Evolutionary conservation across 345 rosid species (phyloP), one percentile per base, ranked within the genome.

Genomic region (Balakata baccata): DNA sequence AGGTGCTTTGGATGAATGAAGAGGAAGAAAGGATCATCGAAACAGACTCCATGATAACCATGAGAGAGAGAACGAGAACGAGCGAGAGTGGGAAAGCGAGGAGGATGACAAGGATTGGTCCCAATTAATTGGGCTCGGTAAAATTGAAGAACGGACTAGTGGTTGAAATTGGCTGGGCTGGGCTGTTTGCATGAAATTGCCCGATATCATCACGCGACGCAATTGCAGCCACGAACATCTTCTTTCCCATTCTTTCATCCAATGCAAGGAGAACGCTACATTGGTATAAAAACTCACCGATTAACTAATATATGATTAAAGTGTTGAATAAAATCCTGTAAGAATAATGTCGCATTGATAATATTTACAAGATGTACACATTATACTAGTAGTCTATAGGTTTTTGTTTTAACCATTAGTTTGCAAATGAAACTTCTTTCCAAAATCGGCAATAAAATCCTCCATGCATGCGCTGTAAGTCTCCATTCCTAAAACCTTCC

Each of bases 401-500:
- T 49, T 67, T 67, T 47, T 57, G 25, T 23, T 74, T 80, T 72
- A 77, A 22, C 71, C 53, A 17, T 46, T 45, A 74, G 50, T 77
- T 43, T 67, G 80, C 67, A 56, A 54, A 38, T 37, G 74, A 29
- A 80, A 82, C 74, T 85, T 87, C 83, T 82, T 84, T 29, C 74
- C 85, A 41, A 88, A 87, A 58, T 72, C 79, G 70, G 87, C 75
- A 74, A 85, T 62, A 75, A 82, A 89, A 77, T 95, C 98, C 76
- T 89, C 93, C 98, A 91, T 92, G 80, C 88, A 95, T 43, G 93
- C 87, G 75, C 78, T 77, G 70, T 89, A 92, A 22, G 89, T 87
- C 80, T 91, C 93, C 96, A 86, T 89, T 69, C 94, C 92, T 2
- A 74, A 64, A 76, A 87, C 90, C 82, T 89, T 87, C 71, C 82